Evolutionary conservation across 2,329 filamentous ascomycete genomes (phyloP), one percentile per base, ranked within the genome.

Genomic region (Macrophomina pseudophaseolina): DNA sequence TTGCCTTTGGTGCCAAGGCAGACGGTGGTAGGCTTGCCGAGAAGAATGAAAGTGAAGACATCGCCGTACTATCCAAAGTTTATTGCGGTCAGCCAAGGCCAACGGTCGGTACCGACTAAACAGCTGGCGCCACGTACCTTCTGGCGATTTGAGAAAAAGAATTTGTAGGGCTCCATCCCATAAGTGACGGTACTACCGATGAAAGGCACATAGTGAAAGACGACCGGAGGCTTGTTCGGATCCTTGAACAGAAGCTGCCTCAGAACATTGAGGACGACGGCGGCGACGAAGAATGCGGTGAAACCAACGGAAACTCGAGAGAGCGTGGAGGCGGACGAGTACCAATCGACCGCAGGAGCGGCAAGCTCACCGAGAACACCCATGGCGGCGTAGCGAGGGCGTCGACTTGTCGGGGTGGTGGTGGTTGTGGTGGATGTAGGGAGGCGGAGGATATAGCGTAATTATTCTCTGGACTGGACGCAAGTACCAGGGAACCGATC

Each of bases 121-220:
- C n/a, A 42, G 30, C 40, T 18, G 12, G 18, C 7, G 9, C 58
- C 30, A 58, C 73, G 69, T 74, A 93, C 91, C 89, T 96, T 96
- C 73, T 86, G 84, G 73, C 89, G 86, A 80, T 88, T 86, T 72
- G 84, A 72, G 67, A 85, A 85, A 83, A 97, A 97, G 86, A 97
- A 98, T 62, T 84, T 85, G 75, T 92, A 94, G 16, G 94, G 94
- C 75, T 98, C 93, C 80, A 97, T 97, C 79, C 94, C 94, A 81
- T 98, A 99, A 52, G 88, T 91, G 73, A 98, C 84, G 68, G 95
- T 97, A 83, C 90, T 97, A 70, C 94, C 94, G 74, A 99, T 85
- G 71, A 97, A 81, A 74, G 87, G 87, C 38, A 90, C 79, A 84
- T 82, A 86, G 78, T 89, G 87, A 78, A 89, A 89, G 58, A 89